Evolutionary conservation across 306 rosid genomes (phyloP).

Genomic region (Glycyrrhiza uralensis): DNA sequence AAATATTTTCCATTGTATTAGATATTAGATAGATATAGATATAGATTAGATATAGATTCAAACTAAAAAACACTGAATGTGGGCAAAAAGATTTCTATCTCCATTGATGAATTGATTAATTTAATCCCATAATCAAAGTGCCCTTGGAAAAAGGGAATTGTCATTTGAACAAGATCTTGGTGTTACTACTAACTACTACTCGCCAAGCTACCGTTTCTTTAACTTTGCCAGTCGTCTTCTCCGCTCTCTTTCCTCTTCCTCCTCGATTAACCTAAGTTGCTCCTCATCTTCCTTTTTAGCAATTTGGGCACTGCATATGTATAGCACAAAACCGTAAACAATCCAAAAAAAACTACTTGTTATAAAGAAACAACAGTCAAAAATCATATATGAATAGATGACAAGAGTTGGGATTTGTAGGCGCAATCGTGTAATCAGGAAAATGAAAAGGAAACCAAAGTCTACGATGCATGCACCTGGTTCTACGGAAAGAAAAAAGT

Average conservation of each 20-base stretch:
- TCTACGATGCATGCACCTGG: neutral
- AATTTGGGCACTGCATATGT: conserved; percentile 42
- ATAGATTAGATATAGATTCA: too few relatives aligned
- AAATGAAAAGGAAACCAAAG: neutral
- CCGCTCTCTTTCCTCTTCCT: conserved; percentile 55
- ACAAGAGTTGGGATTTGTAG: neutral
- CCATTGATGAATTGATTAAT: conserved; percentile 14
- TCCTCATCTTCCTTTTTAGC: conserved; percentile 64
- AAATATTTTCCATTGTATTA: too few relatives aligned
- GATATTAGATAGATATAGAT: too few relatives aligned
- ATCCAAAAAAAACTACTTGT: neutral
- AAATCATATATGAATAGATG: neutral
- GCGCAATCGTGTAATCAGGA: neutral
- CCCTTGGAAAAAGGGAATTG: conserved; percentile 3
- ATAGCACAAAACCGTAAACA: neutral
- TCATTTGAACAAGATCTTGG: conserved; percentile 15
- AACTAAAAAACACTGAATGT: conserved; percentile 8
- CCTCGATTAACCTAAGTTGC: conserved; percentile 49
- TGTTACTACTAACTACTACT: neutral
- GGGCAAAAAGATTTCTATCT: conserved; percentile 14
- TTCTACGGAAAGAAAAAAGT: neutral
- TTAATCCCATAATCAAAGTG: conserved; percentile 1
- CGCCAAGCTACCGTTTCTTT: conserved; percentile 42
- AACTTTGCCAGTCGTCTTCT: conserved; percentile 39
- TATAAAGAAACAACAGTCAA: neutral